Base-by-base conservation (phyloP, 495 filamentous ascomycete genomes). In the Hyaloscypha variabilis region DNA sequence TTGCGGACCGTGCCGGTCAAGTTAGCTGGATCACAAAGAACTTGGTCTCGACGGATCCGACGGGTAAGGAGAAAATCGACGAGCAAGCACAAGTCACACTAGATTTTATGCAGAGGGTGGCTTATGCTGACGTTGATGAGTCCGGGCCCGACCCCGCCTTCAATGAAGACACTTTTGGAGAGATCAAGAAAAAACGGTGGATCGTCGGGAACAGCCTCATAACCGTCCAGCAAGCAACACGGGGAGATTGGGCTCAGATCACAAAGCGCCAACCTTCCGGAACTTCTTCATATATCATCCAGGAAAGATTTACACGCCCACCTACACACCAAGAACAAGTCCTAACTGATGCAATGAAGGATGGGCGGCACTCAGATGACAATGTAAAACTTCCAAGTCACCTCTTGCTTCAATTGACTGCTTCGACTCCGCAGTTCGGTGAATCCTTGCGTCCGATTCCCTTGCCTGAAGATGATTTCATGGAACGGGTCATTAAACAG, bases 11-110 rank as follows among this genome's bases (percentile, higher is more conserved):
- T 29, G 83, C 87, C 21, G 91, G 87, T 65, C 90, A 96, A 65
- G 91, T 96, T 53, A 86, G 87, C 53, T 97, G 92, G 92, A 97
- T 98, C 66, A 89, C 91, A n/a, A 93, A 90, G 73, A 90, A 91
- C 64, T 82, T 99, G 30, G 90, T 91, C 26, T 87, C 83, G 60
- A 85, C 82, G 4, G 90, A 96, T 69, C 83, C 85, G 21, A 82
- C 88, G 67, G 92, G 91, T 6, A 87, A 85, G 28, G 86, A 91
- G 30, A 85, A 84, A 28, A 83, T 95, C 23, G 96, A 98, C 68
- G 94, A 98, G 74, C 94, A 97, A 72, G 94, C 92, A 31, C 87
- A 94, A 64, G 91, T 97, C 14, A 94, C 94, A 25, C 88, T 97
- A 49, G 96, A 99, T 75, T 90, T 98, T 81, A 94, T 99, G 90